Conservation (phyloP, 2,329 filamentous ascomycete genomes). For the Aciculosporium take region DNA sequence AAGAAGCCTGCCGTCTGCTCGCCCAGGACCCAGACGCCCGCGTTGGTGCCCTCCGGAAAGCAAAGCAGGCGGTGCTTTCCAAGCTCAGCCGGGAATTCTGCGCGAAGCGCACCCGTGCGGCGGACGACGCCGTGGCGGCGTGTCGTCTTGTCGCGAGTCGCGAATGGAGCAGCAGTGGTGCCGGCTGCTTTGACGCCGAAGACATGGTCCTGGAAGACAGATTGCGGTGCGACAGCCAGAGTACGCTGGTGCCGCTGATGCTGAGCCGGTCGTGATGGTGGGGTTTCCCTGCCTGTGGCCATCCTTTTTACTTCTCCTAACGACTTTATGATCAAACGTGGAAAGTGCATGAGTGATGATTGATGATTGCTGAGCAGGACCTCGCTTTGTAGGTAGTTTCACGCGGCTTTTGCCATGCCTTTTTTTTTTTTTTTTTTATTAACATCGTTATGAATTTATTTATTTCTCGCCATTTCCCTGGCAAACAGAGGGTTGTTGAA, state of each 20-base stretch:
- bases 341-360: no score
- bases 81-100: conserved; percentile 42
- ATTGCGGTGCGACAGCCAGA: conserved; percentile 35
- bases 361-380: no score
- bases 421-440: no score
- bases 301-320: no score
- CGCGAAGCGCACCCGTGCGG: conserved; percentile 17
- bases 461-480: no score
- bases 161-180: conserved; percentile 11
- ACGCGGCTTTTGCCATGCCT: no score
- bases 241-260: conserved; percentile 44
- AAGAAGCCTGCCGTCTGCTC: conserved; percentile 39
- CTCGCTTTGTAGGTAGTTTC: no score
- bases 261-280: conserved; percentile 31
- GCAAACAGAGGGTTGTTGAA: no score
- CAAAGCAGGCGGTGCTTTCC: conserved; percentile 44
- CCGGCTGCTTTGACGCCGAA: conserved; percentile 13
- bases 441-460: no score
- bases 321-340: no score
- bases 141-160: conserved; percentile 18
- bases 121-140: conserved; percentile 21
- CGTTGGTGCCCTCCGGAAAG: conserved; percentile 39
- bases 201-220: conserved; percentile 26
- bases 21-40: conserved; percentile 44
- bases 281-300: neutral